A percentile compares a stretch with the other conserved stretches of the same genome.
Evolutionary conservation across 164 flowering plant species (phyloP).

Genomic region (Amborella trichopoda): DNA sequence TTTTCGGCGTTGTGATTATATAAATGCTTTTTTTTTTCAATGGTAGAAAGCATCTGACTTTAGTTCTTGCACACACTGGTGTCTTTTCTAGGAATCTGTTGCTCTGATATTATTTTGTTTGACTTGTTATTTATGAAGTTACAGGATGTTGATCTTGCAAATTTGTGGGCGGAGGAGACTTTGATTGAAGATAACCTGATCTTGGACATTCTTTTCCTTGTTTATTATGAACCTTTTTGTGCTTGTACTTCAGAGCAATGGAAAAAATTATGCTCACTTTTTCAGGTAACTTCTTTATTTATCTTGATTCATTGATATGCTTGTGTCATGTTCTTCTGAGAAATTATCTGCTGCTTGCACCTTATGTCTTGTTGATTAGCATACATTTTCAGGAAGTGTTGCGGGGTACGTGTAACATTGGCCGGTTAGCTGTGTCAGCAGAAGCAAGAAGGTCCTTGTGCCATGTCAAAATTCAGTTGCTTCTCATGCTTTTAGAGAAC

Average conservation of each 20-base stretch:
- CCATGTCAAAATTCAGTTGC: slow-evolving; percentile 67
- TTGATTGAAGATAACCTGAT: slow-evolving; percentile 70
- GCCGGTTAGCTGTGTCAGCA: slow-evolving; percentile 49
- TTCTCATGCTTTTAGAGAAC: slow-evolving; percentile 76
- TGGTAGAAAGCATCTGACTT: too few species aligned
- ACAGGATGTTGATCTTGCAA: slow-evolving; percentile 73
- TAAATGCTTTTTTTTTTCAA: too few species aligned
- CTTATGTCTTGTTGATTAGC: slow-evolving; percentile 5
- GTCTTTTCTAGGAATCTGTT: too few species aligned
- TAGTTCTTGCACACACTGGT: too few species aligned
- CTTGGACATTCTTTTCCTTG: slow-evolving; percentile 78
- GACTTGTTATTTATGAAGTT: too few species aligned
- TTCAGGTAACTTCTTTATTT: slow-evolving; percentile 46
- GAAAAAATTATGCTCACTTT: slow-evolving; percentile 59
- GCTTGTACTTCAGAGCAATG: slow-evolving; percentile 55
- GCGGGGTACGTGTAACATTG: slow-evolving; percentile 46
- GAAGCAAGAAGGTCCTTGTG: slow-evolving; percentile 45
- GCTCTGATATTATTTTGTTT: too few species aligned
- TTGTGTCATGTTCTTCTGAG: too few species aligned
- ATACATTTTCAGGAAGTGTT: slow-evolving; percentile 42
- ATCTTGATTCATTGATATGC: too few species aligned
- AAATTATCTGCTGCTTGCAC: too few species aligned
- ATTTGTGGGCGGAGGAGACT: slow-evolving; percentile 89
- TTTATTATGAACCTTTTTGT: slow-evolving; percentile 70
- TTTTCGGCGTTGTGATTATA: too few species aligned